phyloP scores from a whole-genome alignment of 768 basidiomycete species.

The Russula vinacea region DNA sequence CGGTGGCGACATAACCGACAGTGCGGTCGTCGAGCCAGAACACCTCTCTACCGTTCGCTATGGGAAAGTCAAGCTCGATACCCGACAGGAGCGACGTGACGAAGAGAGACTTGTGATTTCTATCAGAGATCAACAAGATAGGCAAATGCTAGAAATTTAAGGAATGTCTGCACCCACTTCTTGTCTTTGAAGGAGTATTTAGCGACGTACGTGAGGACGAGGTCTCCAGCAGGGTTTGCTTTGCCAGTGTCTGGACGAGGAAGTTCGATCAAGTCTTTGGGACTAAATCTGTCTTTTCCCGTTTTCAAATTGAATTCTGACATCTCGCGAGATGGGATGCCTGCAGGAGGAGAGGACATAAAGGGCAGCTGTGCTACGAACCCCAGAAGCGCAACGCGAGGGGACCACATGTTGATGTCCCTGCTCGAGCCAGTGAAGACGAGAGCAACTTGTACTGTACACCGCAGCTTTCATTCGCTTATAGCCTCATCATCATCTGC shows the following conservation, averaged over 20 bases:
- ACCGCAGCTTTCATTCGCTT: constrained; percentile 44
- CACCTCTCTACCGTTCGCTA: constrained; percentile 65
- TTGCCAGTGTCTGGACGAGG: constrained; percentile 62
- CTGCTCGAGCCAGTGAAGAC: not conserved
- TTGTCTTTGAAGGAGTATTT: constrained; percentile 71
- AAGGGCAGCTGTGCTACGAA: constrained; percentile 55
- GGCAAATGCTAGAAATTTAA: not conserved
- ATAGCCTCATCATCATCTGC: constrained; percentile 43
- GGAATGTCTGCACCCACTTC: constrained; percentile 48
- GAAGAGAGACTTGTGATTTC: constrained; percentile 67
- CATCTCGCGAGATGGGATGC: constrained; percentile 33
- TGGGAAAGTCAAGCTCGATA: constrained; percentile 53
- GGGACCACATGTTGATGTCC: constrained; percentile 47
- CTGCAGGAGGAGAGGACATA: constrained; percentile 27
- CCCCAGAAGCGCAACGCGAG: constrained; percentile 49
- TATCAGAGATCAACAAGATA: constrained; percentile 34
- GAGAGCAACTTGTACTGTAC: not conserved
- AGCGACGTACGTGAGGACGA: constrained; percentile 63
- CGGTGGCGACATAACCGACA: constrained; percentile 63
- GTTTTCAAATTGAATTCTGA: constrained; percentile 57
- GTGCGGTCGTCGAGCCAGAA: constrained; percentile 77
- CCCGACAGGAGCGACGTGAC: constrained; percentile 56
- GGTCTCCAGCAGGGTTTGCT: constrained; percentile 65
- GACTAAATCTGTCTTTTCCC: constrained; percentile 60
- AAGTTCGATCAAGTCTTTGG: constrained; percentile 66